These are phyloP conservation scores for Lenwebbia sp. DNA, from an alignment of 345 rosid genomes.

Conservation along the genomic window DNA sequence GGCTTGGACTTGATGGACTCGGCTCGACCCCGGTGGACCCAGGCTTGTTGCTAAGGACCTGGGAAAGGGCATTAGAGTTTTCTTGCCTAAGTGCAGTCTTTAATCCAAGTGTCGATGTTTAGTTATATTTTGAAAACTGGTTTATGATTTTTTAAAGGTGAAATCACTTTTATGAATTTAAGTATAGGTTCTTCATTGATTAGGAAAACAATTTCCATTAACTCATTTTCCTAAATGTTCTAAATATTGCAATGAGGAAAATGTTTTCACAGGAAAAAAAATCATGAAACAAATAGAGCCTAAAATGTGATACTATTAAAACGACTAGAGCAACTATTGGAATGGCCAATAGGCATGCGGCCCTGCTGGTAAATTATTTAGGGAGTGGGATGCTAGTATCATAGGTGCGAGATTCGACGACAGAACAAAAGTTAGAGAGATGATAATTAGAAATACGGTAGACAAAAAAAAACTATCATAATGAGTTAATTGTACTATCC, in stretches of 20 bases:
- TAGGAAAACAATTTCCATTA: background rate
- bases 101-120: background rate
- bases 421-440: too few species aligned
- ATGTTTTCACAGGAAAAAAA: background rate
- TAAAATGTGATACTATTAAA: background rate
- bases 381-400: too few species aligned
- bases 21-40: background rate
- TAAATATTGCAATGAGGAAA: background rate
- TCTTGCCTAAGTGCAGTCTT: background rate
- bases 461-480: too few species aligned
- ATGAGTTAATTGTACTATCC: background rate
- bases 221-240: background rate
- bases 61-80: rapidly evolving
- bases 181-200: background rate
- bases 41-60: background rate
- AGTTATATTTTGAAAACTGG: background rate
- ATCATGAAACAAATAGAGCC: background rate
- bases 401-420: too few species aligned
- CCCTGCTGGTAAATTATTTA: too few species aligned
- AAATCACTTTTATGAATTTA: background rate
- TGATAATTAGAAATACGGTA: too few species aligned
- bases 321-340: too few species aligned
- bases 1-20: background rate
- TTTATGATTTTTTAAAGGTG: background rate
- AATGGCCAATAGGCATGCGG: too few species aligned